phyloP scores from a whole-genome alignment of 768 basidiomycete genomes.

The Naematelia aurantialba region DNA sequence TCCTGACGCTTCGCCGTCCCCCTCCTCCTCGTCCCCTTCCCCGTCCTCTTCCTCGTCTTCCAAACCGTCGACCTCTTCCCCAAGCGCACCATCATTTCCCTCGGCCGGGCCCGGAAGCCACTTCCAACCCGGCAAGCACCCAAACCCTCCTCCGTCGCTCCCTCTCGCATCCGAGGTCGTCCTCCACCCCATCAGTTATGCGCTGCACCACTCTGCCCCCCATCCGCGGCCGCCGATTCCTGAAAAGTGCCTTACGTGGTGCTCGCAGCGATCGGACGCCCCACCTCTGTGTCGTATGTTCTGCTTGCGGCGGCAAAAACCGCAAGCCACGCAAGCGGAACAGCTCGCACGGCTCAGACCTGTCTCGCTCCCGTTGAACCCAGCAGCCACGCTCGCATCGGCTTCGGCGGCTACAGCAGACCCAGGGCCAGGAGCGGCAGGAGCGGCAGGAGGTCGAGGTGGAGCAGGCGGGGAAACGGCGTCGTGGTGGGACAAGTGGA shows the following conservation, averaged over 20 bases:
- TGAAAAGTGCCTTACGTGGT: conserved; percentile 41
- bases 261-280: conserved; percentile 26
- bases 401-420: background rate
- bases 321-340: conserved; percentile 12
- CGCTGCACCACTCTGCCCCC: background rate
- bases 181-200: background rate
- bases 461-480: background rate
- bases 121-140: conserved; percentile 3
- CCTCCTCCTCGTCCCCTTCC: conserved; percentile 8
- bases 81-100: conserved; percentile 2
- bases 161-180: conserved; percentile 3
- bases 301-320: conserved; percentile 24
- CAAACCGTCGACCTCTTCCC: conserved; percentile 3
- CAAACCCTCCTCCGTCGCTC: conserved; percentile 15
- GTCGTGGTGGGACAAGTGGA: background rate
- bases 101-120: background rate
- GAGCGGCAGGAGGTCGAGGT: conserved; percentile 1
- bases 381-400: background rate
- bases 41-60: conserved; percentile 9
- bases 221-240: conserved; percentile 15
- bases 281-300: conserved; percentile 38
- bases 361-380: background rate
- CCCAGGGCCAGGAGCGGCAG: background rate
- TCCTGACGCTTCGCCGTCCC: background rate
- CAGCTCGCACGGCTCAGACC: conserved; percentile 26